Base-by-base conservation (phyloP, 192 early-diverging fungal genomes). In the Rhizoclosmatium sp. region DNA sequence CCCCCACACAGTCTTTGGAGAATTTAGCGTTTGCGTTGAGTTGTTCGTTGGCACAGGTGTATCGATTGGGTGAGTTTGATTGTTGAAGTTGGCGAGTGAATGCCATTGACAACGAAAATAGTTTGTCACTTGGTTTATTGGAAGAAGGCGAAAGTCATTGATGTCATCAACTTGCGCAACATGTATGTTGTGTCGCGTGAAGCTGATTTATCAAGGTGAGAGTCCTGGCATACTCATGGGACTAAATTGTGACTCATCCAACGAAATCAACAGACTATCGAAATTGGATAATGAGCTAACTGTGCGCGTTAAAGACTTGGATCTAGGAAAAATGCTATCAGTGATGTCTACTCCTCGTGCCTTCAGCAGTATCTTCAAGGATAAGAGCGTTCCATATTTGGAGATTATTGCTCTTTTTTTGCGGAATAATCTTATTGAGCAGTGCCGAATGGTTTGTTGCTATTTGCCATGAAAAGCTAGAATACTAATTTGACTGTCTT, bases 21-120 rank as follows among this genome's bases (percentile, higher is more conserved):
- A 90, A 94, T 75, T 86, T 99, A 39, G 93, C 95, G 81, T 82
- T 92, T 16, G 84, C 92, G 44, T 78, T 98, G 39, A 95, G 95
- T 82, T 98, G 96, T 82, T 97, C 97, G n/a, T 87, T 96, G 62
- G 93, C 96, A 0, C 97, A 97, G 76, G 89, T 99, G 2, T 98
- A 95, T 81, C 88, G 94, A 16, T 76, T 96, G 3, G 73, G 73
- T 75, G 45, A 23, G 41, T 41, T 71, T n/a, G 2, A 10, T 45
- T 58, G 9, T 4, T 59, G 23, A 16, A 12, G 19, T 41, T 45
- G 9, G 7, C 46, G 4, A 42, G 10, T 69, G 51, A 16, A 54
- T 47, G 9, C 46, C 46, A 19, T 21, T 39, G 12, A 44, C 7
- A 19, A 41, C 19, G 21, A 41, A 54, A 69, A 64, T 39, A 31